Base-by-base conservation (phyloP, 768 basidiomycete species). In the Nevesoporus exiguus region DNA sequence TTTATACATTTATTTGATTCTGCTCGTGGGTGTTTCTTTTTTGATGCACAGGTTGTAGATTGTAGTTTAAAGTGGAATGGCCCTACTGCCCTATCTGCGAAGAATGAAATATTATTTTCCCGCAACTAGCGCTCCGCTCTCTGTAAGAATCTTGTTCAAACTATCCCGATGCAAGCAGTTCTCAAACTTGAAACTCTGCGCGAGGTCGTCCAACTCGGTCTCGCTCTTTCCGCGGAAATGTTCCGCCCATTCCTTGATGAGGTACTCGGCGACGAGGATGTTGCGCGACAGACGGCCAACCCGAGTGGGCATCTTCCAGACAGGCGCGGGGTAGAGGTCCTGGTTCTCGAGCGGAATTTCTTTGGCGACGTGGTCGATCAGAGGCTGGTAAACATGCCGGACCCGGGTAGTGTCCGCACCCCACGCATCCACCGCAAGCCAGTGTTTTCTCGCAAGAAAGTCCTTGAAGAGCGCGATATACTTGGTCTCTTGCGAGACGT, bases 371-470 rank as follows among this genome's bases (percentile, higher is more conserved):
- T 82, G 86, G 40, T 87, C 72, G 54, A 82, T 66, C 56, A 91
- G 72, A 13, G 88, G 87, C 57, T 84, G 66, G 72, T 88, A 91
- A 51, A 85, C 68, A 54, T 79, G 65, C 30, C 73, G 72, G 43
- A 92, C 81, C 33, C 71, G 66, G 11, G 71, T 66, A 57, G 81
- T 80, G 65, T 90, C 86, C 3, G 86, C 79, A 15, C 89, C 89
- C 90, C 89, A 90, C 3, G 84, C 80, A 65, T 92, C 90, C 41
- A 83, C 74, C 3, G 88, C 87, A 24, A 91, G 79, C 8, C 81
- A 80, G 69, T 90, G 84, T 70, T 93, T 92, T 74, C 86, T 90
- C 49, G 77, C 80, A 48, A 90, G 77, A 74, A 90, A 90, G 30
- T 80, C 74, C 44, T 74, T 71, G 73, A 93, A 79, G 47, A 86